A percentile compares a stretch with the other conserved stretches of the same genome.
Evolutionary conservation across 768 basidiomycete genomes (phyloP).

Genomic region (Collybia sp.): DNA sequence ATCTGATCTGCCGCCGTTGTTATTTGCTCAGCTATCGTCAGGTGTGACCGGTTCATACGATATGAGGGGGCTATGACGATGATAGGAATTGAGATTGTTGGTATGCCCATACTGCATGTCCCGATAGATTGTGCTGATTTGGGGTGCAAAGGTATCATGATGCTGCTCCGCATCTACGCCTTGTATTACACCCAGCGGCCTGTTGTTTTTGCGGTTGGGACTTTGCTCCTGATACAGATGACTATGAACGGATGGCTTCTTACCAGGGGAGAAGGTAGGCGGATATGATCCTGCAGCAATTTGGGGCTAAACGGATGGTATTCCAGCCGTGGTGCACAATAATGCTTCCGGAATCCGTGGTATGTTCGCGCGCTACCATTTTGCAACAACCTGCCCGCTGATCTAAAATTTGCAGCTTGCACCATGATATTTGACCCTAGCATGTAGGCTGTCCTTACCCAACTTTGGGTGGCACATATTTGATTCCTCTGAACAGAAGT

Average conservation of each 20-base stretch:
- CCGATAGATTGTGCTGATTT: background rate
- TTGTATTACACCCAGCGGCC: constrained; percentile 29
- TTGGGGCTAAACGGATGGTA: background rate
- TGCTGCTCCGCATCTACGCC: constrained; percentile 48
- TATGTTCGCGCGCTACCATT: constrained; percentile 6
- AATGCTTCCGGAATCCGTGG: constrained; percentile 30
- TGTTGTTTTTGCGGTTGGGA: constrained; percentile 21
- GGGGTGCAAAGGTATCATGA: constrained; percentile 36
- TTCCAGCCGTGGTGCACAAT: constrained; percentile 36
- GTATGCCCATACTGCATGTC: constrained; percentile 9
- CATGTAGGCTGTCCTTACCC: constrained; percentile 25
- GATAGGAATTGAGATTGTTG: constrained; percentile 46
- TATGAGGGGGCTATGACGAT: constrained; percentile 52
- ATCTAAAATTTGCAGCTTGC: constrained; percentile 27
- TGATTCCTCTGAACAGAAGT: constrained; percentile 24
- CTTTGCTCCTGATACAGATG: constrained; percentile 40
- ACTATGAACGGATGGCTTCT: constrained; percentile 52
- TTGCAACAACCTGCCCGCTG: too few species aligned
- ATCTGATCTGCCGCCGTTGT: too few species aligned
- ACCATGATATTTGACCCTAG: constrained; percentile 35
- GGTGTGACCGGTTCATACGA: constrained; percentile 42
- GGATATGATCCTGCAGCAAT: background rate
- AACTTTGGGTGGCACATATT: background rate
- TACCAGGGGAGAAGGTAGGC: constrained; percentile 42
- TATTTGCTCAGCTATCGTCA: constrained; percentile 6